Percentiles rank a stretch among this genome's conserved stretches.
Evolutionary conservation across 2,329 filamentous ascomycete genomes (phyloP).

Genomic region (Penicillium sclerotigenum): DNA sequence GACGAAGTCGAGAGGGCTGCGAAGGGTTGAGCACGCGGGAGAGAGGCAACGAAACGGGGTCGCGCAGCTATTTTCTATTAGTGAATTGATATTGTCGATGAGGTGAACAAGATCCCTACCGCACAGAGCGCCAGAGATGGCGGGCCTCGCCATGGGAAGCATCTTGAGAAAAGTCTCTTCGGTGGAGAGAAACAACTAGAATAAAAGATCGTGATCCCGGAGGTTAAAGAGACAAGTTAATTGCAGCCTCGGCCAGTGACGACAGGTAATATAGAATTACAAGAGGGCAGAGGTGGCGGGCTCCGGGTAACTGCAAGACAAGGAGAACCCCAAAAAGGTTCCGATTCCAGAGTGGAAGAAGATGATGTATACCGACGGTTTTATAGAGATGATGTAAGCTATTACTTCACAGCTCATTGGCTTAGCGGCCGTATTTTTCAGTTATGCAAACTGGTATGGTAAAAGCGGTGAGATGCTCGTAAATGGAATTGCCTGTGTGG

Average conservation of each 20-base stretch:
- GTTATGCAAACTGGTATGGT: constrained; percentile 9
- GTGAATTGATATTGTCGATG: constrained; percentile 10
- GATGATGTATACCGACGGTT: constrained; percentile 14
- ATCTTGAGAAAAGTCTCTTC: constrained; percentile 17
- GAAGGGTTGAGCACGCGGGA: constrained; percentile 36
- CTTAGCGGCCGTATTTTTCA: not conserved
- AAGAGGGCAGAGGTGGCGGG: constrained; percentile 18
- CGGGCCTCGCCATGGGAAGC: constrained; percentile 28
- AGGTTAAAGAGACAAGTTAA: not conserved
- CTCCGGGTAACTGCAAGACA: constrained; percentile 14
- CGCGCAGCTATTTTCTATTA: constrained; percentile 28
- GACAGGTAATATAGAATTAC: constrained; percentile 2
- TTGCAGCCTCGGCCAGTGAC: constrained; percentile 5
- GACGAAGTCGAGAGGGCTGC: constrained; percentile 45
- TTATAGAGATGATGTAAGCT: constrained; percentile 15
- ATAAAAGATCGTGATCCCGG: not conserved
- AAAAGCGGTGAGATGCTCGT: constrained; percentile 20
- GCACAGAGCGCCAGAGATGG: constrained; percentile 26
- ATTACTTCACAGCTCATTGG: constrained; percentile 7
- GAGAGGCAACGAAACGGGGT: constrained; percentile 27
- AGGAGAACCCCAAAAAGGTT: constrained; percentile 23
- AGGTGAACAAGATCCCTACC: constrained; percentile 20
- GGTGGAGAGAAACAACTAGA: constrained; percentile 1
- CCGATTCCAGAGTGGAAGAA: constrained; percentile 12
- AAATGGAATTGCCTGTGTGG: constrained; percentile 17